Conservation (phyloP, 345 rosid genomes). For the Psidium friedrichsthalianum region DNA sequence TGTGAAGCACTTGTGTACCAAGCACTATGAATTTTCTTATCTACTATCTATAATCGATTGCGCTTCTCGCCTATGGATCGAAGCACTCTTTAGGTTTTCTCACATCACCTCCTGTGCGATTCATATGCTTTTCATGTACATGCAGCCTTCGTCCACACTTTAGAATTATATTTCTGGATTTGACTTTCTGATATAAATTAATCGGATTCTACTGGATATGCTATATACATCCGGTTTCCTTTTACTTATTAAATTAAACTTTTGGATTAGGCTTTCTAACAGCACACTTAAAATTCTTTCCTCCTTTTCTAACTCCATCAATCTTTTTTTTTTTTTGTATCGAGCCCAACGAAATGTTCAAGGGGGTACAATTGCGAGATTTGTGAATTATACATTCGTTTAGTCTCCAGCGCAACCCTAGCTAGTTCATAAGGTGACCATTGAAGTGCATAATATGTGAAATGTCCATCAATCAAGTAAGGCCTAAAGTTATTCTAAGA, state of each 20-base stretch:
- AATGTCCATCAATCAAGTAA: neutral
- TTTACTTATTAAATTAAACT: neutral
- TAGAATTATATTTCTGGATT: neutral
- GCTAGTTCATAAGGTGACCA: neutral
- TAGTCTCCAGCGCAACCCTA: neutral
- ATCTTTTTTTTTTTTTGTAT: neutral
- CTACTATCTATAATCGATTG: neutral
- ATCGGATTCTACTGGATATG: neutral
- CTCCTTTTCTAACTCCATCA: neutral
- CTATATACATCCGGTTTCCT: fast-evolving
- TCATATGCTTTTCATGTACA: neutral
- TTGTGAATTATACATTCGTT: neutral
- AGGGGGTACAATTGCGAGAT: neutral
- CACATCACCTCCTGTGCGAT: no score
- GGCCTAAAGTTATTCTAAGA: neutral
- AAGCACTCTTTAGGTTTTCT: neutral
- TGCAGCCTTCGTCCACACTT: neutral
- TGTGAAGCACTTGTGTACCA: neutral
- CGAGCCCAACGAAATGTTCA: neutral
- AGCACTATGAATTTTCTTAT: neutral
- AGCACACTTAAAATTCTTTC: neutral
- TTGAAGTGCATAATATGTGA: neutral
- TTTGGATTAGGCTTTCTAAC: neutral
- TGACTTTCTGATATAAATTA: neutral
- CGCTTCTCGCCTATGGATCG: neutral